Evolutionary conservation across 192 early-diverging fungal species (phyloP), one percentile per base, ranked within the genome.

Genomic region (Coemansia reversa): DNA sequence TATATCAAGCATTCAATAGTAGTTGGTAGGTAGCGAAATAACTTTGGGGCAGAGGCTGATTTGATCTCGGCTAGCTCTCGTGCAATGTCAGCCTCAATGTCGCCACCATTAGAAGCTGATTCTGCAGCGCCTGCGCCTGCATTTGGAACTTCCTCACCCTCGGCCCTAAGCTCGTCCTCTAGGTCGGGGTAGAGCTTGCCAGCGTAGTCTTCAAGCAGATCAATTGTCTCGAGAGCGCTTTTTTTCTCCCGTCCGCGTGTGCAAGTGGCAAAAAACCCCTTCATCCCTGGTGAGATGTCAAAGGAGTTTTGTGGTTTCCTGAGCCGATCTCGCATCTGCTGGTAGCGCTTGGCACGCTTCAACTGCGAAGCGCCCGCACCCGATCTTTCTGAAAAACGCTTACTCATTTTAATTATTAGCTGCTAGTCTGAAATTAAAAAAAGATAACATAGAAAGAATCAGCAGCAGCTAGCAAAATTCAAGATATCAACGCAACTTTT

Each of bases 21-120:
- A 32, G 68, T 70, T 2, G 58, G 71, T 33, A 70, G 51, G 57
- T 76, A 82, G 61, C 74, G 70, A 62, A 82, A 82, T 16, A 70
- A 63, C 48, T 58, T 70, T 24, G 63, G 67, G 48, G 42, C 67
- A 30, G 64, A 56, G 32, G 62, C 65, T 0, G 79, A 72, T 53
- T 77, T 76, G 59, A 82, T 76, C 25, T 59, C 65, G 4, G 71
- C 79, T 7, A 82, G 53, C 55, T 82, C 79, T 9, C 75, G 79
- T 14, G 79, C 79, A 51, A 82, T 82, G 48, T 82, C 74, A 52
- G 65, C 68, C 55, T 82, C 79, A 47, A 82, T 82, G 48, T 67
- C 72, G 51, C 60, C 66, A 33, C 42, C 32, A 4, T 28, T 47
- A 8, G 60, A 47, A 12, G 47, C 50, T 30, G 30, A 5, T 12